A percentile compares a stretch with the other conserved stretches of the same genome.
Evolutionary conservation across 2,329 filamentous ascomycete species (phyloP).

Genomic region (Cladosporium sphaerospermum): DNA sequence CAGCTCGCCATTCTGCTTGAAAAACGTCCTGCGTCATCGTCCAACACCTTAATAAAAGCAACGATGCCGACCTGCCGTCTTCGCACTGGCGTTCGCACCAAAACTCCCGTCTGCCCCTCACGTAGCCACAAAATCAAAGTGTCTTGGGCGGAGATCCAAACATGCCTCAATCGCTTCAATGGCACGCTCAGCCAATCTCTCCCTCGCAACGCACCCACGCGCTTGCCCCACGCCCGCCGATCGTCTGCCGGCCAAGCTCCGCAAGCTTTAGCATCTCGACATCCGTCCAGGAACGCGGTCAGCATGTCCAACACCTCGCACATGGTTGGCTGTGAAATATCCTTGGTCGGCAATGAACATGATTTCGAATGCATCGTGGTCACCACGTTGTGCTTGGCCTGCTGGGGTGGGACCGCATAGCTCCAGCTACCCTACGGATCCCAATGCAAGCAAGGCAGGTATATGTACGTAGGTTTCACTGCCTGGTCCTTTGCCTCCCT

Average conservation of each 20-base stretch:
- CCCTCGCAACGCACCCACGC: neutral
- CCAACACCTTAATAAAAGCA: neutral
- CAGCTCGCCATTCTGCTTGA: too few species aligned
- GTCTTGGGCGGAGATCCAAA: neutral
- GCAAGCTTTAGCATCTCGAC: neutral
- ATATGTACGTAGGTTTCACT: conserved; percentile 4
- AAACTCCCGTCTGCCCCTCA: neutral
- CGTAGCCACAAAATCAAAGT: neutral
- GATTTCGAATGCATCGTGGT: neutral
- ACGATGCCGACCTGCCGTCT: neutral
- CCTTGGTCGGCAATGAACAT: neutral
- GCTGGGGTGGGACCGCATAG: neutral
- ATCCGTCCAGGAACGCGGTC: neutral
- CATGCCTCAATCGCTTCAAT: neutral
- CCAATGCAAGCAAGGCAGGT: neutral
- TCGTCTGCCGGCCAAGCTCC: conserved; percentile 2
- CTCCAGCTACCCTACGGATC: neutral
- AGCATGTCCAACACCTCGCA: conserved; percentile 3
- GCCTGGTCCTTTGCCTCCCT: neutral
- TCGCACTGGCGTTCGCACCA: conserved; percentile 1
- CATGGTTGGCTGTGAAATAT: neutral
- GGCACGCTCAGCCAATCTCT: conserved; percentile 1
- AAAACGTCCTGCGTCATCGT: neutral
- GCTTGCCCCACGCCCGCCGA: neutral
- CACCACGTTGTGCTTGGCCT: conserved; percentile 1